Evolutionary conservation across 1,284 basidiomycete genomes (phyloP).

Genomic region (Moniliophthora roreri): DNA sequence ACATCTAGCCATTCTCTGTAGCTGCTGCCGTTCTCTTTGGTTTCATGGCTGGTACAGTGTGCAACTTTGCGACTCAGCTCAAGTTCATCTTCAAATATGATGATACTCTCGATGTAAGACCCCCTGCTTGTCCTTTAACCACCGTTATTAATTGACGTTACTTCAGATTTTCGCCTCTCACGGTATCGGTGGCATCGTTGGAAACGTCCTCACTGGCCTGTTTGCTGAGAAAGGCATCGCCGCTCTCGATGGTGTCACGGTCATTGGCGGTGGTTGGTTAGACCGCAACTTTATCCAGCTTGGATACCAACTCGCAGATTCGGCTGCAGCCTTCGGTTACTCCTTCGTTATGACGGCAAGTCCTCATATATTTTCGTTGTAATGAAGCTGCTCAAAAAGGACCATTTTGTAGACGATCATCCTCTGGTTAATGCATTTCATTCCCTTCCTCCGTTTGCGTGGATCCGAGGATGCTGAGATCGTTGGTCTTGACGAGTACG

Average conservation of each 20-base stretch:
- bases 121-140: not conserved
- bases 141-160: constrained; percentile 2
- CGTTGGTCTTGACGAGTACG: constrained; percentile 79
- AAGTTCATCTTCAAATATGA: constrained; percentile 80
- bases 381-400: not conserved
- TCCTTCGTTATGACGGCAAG: constrained; percentile 58
- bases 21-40: constrained; percentile 86
- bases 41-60: constrained; percentile 78
- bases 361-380: not conserved
- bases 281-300: constrained; percentile 67
- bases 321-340: constrained; percentile 54
- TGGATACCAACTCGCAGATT: constrained; percentile 70
- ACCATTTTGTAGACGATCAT: constrained; percentile 53
- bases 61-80: constrained; percentile 95
- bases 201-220: constrained; percentile 83
- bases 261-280: constrained; percentile 70
- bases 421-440: constrained; percentile 79
- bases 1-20: constrained; percentile 21
- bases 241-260: constrained; percentile 60
- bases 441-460: constrained; percentile 73
- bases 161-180: constrained; percentile 86
- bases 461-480: constrained; percentile 75
- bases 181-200: constrained; percentile 85
- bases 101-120: constrained; percentile 76
- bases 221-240: constrained; percentile 59